Evolutionary conservation across 371 early-diverging fungal genomes (phyloP).

Genomic region (Rhizomucor miehei): DNA sequence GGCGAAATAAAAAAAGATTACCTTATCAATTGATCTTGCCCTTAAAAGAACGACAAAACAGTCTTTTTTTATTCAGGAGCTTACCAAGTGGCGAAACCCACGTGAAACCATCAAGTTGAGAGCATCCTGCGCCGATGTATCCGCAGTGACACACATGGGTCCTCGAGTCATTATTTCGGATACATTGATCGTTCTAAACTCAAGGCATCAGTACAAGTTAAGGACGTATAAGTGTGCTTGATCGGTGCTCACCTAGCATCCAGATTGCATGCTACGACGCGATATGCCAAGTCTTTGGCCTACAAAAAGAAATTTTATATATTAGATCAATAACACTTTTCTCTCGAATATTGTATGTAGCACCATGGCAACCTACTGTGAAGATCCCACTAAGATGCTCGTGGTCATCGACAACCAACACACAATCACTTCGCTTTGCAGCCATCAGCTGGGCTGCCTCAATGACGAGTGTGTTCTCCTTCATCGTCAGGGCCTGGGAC

Average conservation of each 20-base stretch:
- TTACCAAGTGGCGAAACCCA: conserved; percentile 91
- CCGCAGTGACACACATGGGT: conserved; percentile 84
- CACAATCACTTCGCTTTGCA: conserved; percentile 94
- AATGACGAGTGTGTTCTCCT: conserved; percentile 83
- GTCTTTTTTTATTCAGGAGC: background rate
- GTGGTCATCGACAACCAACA: conserved; percentile 87
- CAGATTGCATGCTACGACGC: conserved; percentile 25
- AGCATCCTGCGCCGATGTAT: conserved; percentile 86
- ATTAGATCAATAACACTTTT: background rate
- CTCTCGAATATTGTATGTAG: too few relatives aligned
- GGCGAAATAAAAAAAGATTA: conserved; percentile 3
- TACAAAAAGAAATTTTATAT: conserved; percentile 7
- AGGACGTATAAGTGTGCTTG: background rate
- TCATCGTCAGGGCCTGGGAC: conserved; percentile 88
- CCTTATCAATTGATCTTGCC: conserved; percentile 2
- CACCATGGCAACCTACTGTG: conserved; percentile 51
- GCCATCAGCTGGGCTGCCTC: conserved; percentile 98
- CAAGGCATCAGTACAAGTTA: too few relatives aligned
- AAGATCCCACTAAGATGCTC: conserved; percentile 94
- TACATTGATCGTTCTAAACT: conserved; percentile 50
- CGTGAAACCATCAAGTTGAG: conserved; percentile 91
- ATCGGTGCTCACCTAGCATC: conserved; percentile 14
- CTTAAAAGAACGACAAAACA: conserved; percentile 3
- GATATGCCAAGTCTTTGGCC: conserved; percentile 32
- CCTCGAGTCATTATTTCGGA: conserved; percentile 88